A percentile compares a stretch with the other conserved stretches of the same genome.
Conservation (phyloP, 345 rosid genomes). For the Lepidium aucheri region DNA sequence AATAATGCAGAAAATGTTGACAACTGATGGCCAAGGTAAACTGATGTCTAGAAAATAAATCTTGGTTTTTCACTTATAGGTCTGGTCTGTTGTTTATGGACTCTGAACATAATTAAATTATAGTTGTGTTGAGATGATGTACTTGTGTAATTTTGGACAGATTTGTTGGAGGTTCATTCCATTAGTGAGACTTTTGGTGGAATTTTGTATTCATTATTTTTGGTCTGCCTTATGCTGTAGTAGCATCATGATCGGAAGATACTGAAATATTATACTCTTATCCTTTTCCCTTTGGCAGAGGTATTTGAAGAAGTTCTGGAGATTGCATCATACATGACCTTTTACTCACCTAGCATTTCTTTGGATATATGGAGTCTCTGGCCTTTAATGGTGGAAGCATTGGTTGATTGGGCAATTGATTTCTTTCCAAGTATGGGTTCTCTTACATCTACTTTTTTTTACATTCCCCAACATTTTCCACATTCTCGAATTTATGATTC, state of each 20-base stretch:
- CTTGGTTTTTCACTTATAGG: background rate
- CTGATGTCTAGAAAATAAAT: background rate
- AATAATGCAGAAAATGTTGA: conserved; percentile 87
- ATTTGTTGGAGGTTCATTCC: background rate
- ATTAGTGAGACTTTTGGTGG: background rate
- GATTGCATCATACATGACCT: conserved; percentile 97
- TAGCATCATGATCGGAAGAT: conserved; percentile 6
- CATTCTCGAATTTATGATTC: background rate
- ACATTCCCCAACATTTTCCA: background rate
- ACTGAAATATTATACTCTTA: background rate
- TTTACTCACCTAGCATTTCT: conserved; percentile 88
- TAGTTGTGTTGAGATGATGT: background rate
- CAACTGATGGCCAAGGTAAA: conserved; percentile 94
- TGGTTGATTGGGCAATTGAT: conserved; percentile 97
- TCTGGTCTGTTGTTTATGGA: background rate
- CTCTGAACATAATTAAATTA: background rate
- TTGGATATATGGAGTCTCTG: conserved; percentile 97
- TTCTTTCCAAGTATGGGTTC: conserved; percentile 69
- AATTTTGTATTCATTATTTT: background rate
- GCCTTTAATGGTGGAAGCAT: conserved; percentile 93
- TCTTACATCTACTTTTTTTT: background rate
- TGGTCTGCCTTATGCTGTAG: background rate
- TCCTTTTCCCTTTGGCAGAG: conserved; percentile 47
- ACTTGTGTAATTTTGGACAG: background rate
- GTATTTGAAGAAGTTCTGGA: conserved; percentile 99